Conservation (phyloP, 2,329 filamentous ascomycete species). For the Paracoccidioides brasiliensis region DNA sequence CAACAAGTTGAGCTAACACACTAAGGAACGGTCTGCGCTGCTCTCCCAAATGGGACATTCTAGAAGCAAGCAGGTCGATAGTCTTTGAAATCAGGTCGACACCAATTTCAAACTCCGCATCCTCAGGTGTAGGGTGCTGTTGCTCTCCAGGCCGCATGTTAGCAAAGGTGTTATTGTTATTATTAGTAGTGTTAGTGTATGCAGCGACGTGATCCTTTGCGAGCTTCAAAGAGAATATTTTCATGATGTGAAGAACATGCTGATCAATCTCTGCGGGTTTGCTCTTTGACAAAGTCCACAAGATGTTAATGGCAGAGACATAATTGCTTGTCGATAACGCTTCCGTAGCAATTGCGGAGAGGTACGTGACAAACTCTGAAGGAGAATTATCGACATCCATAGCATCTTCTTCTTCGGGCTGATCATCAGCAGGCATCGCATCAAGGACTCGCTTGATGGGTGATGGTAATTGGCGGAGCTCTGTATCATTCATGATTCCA, state of each 20-base stretch:
- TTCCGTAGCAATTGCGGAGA: conserved; percentile 79
- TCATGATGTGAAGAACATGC: conserved; percentile 81
- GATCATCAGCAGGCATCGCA: conserved; percentile 67
- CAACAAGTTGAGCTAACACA: conserved; percentile 84
- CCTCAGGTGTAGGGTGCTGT: conserved; percentile 34
- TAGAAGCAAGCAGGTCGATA: conserved; percentile 78
- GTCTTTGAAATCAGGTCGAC: conserved; percentile 87
- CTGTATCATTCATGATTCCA: conserved; percentile 53
- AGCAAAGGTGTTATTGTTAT: conserved; percentile 16
- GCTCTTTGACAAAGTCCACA: conserved; percentile 81
- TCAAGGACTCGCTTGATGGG: conserved; percentile 74
- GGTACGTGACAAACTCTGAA: conserved; percentile 73
- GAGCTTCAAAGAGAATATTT: conserved; percentile 80
- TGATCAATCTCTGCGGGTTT: conserved; percentile 79
- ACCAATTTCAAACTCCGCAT: conserved; percentile 76
- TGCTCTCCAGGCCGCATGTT: conserved; percentile 2
- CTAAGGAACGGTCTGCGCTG: conserved; percentile 87
- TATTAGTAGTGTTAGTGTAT: conserved; percentile 43
- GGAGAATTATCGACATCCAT: conserved; percentile 61
- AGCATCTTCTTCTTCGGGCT: conserved; percentile 72
- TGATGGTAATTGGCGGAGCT: conserved; percentile 58
- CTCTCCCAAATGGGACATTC: conserved; percentile 87
- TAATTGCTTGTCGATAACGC: conserved; percentile 70
- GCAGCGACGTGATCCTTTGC: conserved; percentile 81
- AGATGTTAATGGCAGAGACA: conserved; percentile 76